Conservation (phyloP, 257 asterid genomes). For the Eucommia ulmoides region DNA sequence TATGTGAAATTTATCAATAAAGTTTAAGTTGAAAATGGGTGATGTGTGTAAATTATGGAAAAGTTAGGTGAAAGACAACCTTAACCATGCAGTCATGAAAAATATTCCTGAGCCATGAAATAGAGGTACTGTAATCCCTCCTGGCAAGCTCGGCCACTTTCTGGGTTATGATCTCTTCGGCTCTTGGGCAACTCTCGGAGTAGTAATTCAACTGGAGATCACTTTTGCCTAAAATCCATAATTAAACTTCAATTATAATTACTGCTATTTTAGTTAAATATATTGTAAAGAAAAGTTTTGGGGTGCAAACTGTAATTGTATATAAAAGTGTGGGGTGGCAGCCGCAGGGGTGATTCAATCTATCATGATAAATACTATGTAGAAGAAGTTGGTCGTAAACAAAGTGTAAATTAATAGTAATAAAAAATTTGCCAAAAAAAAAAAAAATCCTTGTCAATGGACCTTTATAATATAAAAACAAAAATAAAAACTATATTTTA, state of each 20-base stretch:
- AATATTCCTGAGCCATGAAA: constrained; percentile 75
- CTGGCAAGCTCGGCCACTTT: constrained; percentile 43
- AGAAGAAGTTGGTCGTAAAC: not conserved
- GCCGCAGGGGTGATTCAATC: too few species aligned
- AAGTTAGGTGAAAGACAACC: too few species aligned
- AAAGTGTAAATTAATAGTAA: too few species aligned
- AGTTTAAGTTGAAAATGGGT: not conserved
- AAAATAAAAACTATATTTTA: too few species aligned
- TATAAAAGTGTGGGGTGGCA: not conserved
- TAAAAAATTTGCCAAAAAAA: too few species aligned
- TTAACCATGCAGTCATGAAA: constrained; percentile 79
- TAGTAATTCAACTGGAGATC: constrained; percentile 53
- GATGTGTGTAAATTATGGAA: not conserved
- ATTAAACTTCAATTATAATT: too few species aligned
- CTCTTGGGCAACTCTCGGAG: constrained; percentile 55
- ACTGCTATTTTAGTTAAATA: not conserved
- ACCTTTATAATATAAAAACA: too few species aligned
- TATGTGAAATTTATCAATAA: not conserved
- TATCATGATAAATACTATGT: not conserved
- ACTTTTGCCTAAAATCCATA: constrained; percentile 25
- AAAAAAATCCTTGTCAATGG: too few species aligned
- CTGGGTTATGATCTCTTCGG: constrained; percentile 54
- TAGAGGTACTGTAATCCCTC: constrained; percentile 56
- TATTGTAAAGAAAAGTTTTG: not conserved
- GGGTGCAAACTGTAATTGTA: not conserved